phyloP scores from a whole-genome alignment of 306 rosid species.

The Ceratonia siliqua region DNA sequence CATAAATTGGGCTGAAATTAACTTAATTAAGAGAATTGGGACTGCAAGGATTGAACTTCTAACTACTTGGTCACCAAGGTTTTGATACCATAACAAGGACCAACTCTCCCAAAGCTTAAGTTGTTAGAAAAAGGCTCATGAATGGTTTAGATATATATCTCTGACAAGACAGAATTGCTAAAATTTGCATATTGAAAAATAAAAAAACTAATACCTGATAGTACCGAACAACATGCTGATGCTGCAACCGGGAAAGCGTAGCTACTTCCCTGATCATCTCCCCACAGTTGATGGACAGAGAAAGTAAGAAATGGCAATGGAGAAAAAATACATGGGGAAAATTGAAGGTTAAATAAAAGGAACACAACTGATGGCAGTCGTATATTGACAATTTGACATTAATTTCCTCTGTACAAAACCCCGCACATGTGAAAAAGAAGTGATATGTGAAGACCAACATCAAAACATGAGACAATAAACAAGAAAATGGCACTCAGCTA shows the following conservation, averaged over 20 bases:
- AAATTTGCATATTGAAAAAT: conserved; percentile 15
- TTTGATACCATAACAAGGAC: too few species aligned
- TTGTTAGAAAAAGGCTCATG: too few species aligned
- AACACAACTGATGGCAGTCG: conserved; percentile 6
- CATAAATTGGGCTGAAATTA: too few species aligned
- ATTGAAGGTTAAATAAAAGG: neutral
- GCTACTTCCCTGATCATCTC: conserved; percentile 88
- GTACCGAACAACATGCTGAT: conserved; percentile 94
- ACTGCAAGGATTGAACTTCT: too few species aligned
- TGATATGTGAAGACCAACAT: conserved; percentile 2
- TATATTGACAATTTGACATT: neutral
- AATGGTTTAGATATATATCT: neutral
- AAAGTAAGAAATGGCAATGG: conserved; percentile 32
- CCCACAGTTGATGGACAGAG: conserved; percentile 33
- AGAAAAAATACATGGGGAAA: conserved; percentile 11
- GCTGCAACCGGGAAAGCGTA: conserved; percentile 96
- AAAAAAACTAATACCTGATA: conserved; percentile 70
- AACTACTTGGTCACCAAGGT: too few species aligned
- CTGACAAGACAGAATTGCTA: neutral
- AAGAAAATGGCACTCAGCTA: conserved; percentile 1
- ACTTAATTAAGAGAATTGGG: too few species aligned
- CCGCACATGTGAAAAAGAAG: neutral
- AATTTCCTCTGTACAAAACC: conserved; percentile 3
- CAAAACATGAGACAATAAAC: conserved; percentile 18
- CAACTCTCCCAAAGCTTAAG: too few species aligned